Evolutionary conservation across 805 yeast genomes (phyloP), one percentile per base, ranked within the genome.

Genomic region (Diddensiella transvaalensis): DNA sequence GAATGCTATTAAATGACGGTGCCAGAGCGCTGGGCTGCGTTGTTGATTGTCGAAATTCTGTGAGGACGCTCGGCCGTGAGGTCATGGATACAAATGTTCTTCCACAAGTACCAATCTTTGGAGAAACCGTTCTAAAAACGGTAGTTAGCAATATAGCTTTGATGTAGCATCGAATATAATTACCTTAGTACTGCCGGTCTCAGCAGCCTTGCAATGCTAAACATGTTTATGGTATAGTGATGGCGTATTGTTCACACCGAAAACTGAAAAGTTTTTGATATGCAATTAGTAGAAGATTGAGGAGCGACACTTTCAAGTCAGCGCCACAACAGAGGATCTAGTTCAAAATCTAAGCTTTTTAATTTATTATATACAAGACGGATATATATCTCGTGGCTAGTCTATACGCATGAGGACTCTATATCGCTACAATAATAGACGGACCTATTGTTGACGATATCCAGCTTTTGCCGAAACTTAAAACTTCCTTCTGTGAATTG

Each of bases 361-460:
- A 26, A 8, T 26, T 26, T 26, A 8, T 8, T 26, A 26, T 26
- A 26, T 26, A 26, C 32, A 26, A 26, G 13, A 8, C 11, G 13
- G 32, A 26, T 26, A 26, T 26, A 13, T 26, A n/a, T n/a, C n/a
- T n/a, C n/a, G n/a, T n/a, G n/a, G n/a, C n/a, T n/a, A 29, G 32
- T 29, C 32, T 10, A n/a, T n/a, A n/a, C n/a, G n/a, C n/a, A n/a
- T n/a, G n/a, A 10, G 10, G 18, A 8, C 15, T 38, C 46, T 58
- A 63, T 2, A 65, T 63, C 30, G 78, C 75, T 44, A 89, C 80
- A 29, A 84, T 83, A 43, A 87, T 75, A 30, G 88, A 83, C 1
- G 96, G 96, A 19, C 95, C 91, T 59, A 76, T 78, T 8, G 95
- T 84, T 38, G 87, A 77, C 33, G 82, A 72, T 49, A 89, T 65